These are phyloP conservation scores for Pyrus pyrifolia DNA, from an alignment of 306 rosid genomes.

Conservation along the genomic window DNA sequence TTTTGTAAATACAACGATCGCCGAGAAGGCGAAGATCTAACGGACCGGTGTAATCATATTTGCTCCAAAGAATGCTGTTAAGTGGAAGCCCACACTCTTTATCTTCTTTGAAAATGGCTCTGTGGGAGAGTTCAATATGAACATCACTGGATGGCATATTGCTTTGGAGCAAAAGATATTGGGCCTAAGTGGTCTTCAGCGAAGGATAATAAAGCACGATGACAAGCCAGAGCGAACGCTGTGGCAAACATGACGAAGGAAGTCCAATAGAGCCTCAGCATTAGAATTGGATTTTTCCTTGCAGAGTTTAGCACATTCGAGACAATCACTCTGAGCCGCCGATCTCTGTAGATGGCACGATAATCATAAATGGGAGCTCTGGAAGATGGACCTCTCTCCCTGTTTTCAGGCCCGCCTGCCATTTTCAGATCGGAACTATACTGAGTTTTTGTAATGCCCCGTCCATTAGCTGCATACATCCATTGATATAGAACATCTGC, in stretches of 20 bases:
- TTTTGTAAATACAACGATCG: neutral
- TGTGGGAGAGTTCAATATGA: neutral
- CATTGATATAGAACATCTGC: constrained; percentile 59
- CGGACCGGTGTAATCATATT: neutral
- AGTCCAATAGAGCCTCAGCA: constrained; percentile 64
- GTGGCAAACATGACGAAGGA: constrained; percentile 42
- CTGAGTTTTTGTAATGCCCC: constrained; percentile 30
- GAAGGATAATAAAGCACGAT: constrained; percentile 40
- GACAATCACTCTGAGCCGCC: constrained; percentile 67
- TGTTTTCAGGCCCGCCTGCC: constrained; percentile 38
- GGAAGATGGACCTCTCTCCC: constrained; percentile 41
- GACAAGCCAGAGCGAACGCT: constrained; percentile 73
- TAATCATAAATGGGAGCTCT: constrained; percentile 35
- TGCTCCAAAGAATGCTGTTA: neutral
- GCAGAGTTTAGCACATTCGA: constrained; percentile 51
- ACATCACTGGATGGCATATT: constrained; percentile 59
- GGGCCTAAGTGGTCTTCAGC: constrained; percentile 61
- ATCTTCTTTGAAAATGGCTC: neutral
- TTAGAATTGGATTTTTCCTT: constrained; percentile 44
- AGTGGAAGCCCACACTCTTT: neutral
- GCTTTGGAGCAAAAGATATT: constrained; percentile 43
- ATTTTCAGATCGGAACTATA: constrained; percentile 28
- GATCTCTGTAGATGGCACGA: constrained; percentile 51
- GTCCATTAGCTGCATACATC: constrained; percentile 45
- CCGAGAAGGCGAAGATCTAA: neutral